phyloP scores from a whole-genome alignment of 805 yeast genomes.

The Saccharomycopsis sp. region DNA sequence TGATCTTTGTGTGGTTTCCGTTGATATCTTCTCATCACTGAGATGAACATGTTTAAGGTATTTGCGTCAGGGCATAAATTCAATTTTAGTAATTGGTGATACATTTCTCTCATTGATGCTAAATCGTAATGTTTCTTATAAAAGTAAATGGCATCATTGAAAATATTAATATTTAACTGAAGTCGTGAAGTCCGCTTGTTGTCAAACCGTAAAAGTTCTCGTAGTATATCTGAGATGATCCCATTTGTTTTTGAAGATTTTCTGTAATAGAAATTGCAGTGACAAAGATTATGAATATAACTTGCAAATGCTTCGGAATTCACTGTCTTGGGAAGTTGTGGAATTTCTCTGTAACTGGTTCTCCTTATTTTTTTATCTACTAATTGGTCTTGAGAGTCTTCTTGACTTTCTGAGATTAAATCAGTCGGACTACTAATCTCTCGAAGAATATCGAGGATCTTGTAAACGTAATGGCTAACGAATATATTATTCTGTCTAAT shows the following conservation, averaged over 20 bases:
- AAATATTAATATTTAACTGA: slow-evolving; percentile 27
- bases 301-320: slow-evolving; percentile 27
- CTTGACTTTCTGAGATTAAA: slow-evolving; percentile 1
- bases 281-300: slow-evolving; percentile 33
- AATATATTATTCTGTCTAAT: slow-evolving; percentile 5
- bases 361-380: background rate
- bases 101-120: slow-evolving; percentile 34
- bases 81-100: slow-evolving; percentile 35
- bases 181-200: slow-evolving; percentile 29
- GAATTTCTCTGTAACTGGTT: slow-evolving; percentile 28
- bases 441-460: slow-evolving; percentile 12
- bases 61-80: slow-evolving; percentile 30
- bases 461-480: slow-evolving; percentile 3
- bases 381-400: background rate
- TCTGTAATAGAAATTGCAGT: slow-evolving; percentile 31
- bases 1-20: slow-evolving; percentile 27
- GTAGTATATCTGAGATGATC: slow-evolving; percentile 32
- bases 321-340: slow-evolving; percentile 29
- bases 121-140: slow-evolving; percentile 34
- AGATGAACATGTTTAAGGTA: slow-evolving; percentile 34
- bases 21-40: slow-evolving; percentile 27
- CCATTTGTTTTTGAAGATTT: slow-evolving; percentile 34
- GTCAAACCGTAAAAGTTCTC: slow-evolving; percentile 34
- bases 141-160: slow-evolving; percentile 34
- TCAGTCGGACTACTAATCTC: slow-evolving; percentile 10